Percentiles rank a stretch among this genome's conserved stretches.
phyloP scores from a whole-genome alignment of 2,329 filamentous ascomycete genomes.

The Penicillium aurantiogriseum region DNA sequence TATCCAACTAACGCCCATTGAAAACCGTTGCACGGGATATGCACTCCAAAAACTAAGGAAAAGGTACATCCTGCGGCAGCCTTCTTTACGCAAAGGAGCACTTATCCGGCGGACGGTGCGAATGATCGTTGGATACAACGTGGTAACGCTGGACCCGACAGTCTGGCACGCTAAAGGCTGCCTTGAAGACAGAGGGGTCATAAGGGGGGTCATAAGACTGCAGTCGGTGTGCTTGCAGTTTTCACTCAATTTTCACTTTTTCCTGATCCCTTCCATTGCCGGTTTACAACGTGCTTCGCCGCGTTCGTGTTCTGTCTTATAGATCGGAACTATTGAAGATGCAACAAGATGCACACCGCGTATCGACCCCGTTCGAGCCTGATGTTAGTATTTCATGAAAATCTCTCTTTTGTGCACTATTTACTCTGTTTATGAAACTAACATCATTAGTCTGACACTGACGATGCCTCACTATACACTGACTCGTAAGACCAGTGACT shows the following conservation, averaged over 20 bases:
- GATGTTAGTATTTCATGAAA: slow-evolving; percentile 22
- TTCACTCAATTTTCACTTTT: slow-evolving; percentile 5
- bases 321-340: slow-evolving; percentile 3
- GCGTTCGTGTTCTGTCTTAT: neutral
- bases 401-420: neutral
- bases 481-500: slow-evolving; percentile 26
- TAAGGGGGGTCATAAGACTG: slow-evolving; percentile 14
- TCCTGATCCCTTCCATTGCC: slow-evolving; percentile 18
- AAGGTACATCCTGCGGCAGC: neutral
- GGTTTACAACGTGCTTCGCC: neutral
- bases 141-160: slow-evolving; percentile 13
- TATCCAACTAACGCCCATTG: neutral
- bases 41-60: slow-evolving; percentile 6
- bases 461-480: slow-evolving; percentile 28
- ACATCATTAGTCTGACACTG: slow-evolving; percentile 19
- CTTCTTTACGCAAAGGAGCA: neutral
- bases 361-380: slow-evolving; percentile 24
- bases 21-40: slow-evolving; percentile 8
- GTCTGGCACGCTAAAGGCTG: slow-evolving; percentile 15
- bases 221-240: slow-evolving; percentile 18
- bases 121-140: neutral
- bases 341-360: slow-evolving; percentile 10
- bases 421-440: neutral
- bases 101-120: neutral
- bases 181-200: slow-evolving; percentile 20